phyloP scores from a whole-genome alignment of 2,329 filamentous ascomycete species.

The Claviceps sorghi region DNA sequence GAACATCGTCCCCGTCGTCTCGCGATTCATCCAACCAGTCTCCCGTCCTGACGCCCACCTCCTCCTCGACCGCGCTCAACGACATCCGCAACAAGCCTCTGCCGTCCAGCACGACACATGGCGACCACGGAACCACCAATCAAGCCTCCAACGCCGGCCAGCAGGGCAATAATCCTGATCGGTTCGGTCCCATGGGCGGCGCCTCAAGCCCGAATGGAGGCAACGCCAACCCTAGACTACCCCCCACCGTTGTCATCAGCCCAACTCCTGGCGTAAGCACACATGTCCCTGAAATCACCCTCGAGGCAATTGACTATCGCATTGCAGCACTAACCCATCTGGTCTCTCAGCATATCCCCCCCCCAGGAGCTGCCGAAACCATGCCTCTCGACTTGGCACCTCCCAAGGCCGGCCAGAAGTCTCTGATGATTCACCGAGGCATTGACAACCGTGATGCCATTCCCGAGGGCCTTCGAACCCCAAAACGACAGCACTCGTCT shows the following conservation, averaged over 20 bases:
- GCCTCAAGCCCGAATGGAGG: constrained; percentile 23
- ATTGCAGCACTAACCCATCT: background rate
- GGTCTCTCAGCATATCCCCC: constrained; percentile 56
- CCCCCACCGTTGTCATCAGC: constrained; percentile 86
- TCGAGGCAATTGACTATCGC: background rate
- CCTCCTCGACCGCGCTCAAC: constrained; percentile 74
- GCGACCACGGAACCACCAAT: constrained; percentile 25
- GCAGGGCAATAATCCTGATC: constrained; percentile 23
- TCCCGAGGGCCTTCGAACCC: constrained; percentile 85
- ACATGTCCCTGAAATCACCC: background rate
- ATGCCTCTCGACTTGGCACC: constrained; percentile 96
- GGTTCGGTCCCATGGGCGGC: constrained; percentile 24
- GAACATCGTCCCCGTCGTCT: constrained; percentile 63
- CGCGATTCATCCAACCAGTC: constrained; percentile 43
- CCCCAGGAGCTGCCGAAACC: constrained; percentile 85
- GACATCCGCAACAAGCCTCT: constrained; percentile 74
- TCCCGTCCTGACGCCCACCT: constrained; percentile 62
- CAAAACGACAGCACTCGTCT: constrained; percentile 92
- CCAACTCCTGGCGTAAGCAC: constrained; percentile 73
- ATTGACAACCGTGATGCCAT: constrained; percentile 86
- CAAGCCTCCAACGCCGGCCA: constrained; percentile 27
- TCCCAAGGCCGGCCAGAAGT: constrained; percentile 83
- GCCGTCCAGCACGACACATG: constrained; percentile 37
- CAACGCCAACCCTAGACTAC: constrained; percentile 30
- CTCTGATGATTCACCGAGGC: constrained; percentile 64